Evolutionary conservation across 495 filamentous ascomycete genomes (phyloP), one percentile per base, ranked within the genome.

Genomic region (Aspergillus avenaceus): DNA sequence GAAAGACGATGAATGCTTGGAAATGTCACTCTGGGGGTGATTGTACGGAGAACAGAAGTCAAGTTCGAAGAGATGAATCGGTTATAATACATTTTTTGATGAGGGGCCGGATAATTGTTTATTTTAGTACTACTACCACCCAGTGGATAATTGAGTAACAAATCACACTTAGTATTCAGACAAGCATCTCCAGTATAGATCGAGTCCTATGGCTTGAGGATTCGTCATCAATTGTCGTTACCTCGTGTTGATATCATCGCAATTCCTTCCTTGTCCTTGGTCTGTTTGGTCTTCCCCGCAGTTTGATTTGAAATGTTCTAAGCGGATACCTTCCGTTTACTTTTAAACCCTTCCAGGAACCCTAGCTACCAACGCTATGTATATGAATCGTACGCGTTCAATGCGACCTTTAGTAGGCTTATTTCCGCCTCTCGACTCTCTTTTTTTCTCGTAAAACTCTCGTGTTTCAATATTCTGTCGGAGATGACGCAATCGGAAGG

Each of bases 1-100:
- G 25, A 40, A 29, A 14, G 37, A 29, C 34, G 45, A 37, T 24
- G 32, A 52, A 46, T 44, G 53, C 22, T 50, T 52, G 41, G 45
- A 36, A 49, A 14, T 37, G 32, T 6, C 21, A 32, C n/a, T 41
- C 18, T 31, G 38, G n/a, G 12, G 18, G 37, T 18, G 5, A 32
- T n/a, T 34, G 45, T 5, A 41, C 28, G 24, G 23, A 24, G 8
- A 34, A 49, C 6, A 14, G 22, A 34, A 19, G 32, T 3, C 14
- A 37, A 40, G 18, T 31, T 31, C 8, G 32, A 21, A 18, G 13
- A 8, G n/a, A 31, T 5, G 29, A 45, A 12, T 13, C 26, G 26
- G 19, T 13, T 44, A 9, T 16, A 25, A 44, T 26, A 44, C 41
- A 44, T 44, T 26, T n/a, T n/a, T n/a, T 25, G 41, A 16, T 3